Base-by-base conservation (phyloP, 2,329 filamentous ascomycete species). In the Fusarium hainanense region DNA sequence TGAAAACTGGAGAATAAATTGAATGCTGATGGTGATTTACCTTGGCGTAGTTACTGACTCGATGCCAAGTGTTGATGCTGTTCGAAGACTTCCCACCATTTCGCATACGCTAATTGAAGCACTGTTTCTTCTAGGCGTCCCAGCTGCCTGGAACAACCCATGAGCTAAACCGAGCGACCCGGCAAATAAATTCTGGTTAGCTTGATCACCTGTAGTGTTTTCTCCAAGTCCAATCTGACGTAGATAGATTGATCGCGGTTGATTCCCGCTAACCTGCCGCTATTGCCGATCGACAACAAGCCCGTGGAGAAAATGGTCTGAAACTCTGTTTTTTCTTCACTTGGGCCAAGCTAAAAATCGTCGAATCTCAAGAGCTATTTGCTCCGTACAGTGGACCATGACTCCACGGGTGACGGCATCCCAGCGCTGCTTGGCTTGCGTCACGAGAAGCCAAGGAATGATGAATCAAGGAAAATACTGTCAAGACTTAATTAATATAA, bases 371-470 rank as follows among this genome's bases (percentile, higher is more conserved):
- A 55, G 10, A 11, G 18, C 21, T 18, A 18, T 49, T 14, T 40
- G 10, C n/a, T 28, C 23, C 21, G n/a, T 30, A 12, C n/a, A 11
- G 57, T 59, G 57, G 57, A 30, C 57, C 57, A 32, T 47, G 42
- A 42, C 32, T 37, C 42, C 25, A 40, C 51, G 32, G 23, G 21
- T 56, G 18, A 59, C 57, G 57, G 51, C 57, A 59, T 25, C 12
- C 18, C 25, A 43, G 47, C 10, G 13, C 34, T 14, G 34, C 57
- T 59, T 59, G 57, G 57, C 57, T 59, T 46, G 51, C 57, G 57
- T 59, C 57, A 59, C 57, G 14, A n/a, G n/a, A 37, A 40, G 25
- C 42, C 51, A 56, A 59, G 42, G 20, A 27, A 41, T 13, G 3
- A 43, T 27, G 7, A 30, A 32, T 47, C 57, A 56, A 47, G 57